Percentiles rank a stretch among this genome's conserved stretches.
phyloP scores from a whole-genome alignment of 2,329 filamentous ascomycete genomes.

The Talaromyces sp. region DNA sequence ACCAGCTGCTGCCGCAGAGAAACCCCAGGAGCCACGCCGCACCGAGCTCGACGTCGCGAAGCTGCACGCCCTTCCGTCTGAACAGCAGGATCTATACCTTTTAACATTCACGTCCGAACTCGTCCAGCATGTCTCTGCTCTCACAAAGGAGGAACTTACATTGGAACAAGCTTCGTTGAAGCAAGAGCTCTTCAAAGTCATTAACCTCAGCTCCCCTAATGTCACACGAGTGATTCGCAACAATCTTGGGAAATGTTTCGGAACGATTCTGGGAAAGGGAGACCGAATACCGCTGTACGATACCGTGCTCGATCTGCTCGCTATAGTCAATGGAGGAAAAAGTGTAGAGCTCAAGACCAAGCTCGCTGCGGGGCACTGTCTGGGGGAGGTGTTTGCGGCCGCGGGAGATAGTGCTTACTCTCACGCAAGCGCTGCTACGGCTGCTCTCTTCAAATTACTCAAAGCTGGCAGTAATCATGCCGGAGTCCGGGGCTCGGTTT shows the following conservation, averaged over 20 bases:
- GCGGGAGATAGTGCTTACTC: constrained; percentile 91
- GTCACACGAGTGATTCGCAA: constrained; percentile 87
- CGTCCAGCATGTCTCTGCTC: constrained; percentile 67
- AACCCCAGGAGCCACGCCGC: constrained; percentile 32
- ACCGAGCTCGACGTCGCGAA: constrained; percentile 82
- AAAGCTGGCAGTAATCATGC: constrained; percentile 77
- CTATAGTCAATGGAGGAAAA: constrained; percentile 70
- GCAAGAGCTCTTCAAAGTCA: constrained; percentile 88
- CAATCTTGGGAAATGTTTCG: constrained; percentile 80
- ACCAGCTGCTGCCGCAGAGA: constrained; percentile 31
- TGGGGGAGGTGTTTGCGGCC: constrained; percentile 86
- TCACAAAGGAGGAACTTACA: constrained; percentile 76
- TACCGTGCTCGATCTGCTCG: constrained; percentile 82
- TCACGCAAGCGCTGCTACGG: constrained; percentile 71
- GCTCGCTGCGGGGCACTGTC: constrained; percentile 80
- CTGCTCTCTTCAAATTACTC: constrained; percentile 70
- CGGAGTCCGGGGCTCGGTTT: constrained; percentile 74
- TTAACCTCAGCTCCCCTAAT: constrained; percentile 75
- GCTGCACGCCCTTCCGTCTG: constrained; percentile 80
- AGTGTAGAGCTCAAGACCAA: constrained; percentile 70
- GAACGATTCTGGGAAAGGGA: constrained; percentile 76
- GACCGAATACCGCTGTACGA: constrained; percentile 92
- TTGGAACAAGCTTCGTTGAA: constrained; percentile 89
- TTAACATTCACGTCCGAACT: constrained; percentile 83
- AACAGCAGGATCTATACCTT: constrained; percentile 94